Conservation (phyloP, 106 monocot species). For the Dendrobium officinale region DNA sequence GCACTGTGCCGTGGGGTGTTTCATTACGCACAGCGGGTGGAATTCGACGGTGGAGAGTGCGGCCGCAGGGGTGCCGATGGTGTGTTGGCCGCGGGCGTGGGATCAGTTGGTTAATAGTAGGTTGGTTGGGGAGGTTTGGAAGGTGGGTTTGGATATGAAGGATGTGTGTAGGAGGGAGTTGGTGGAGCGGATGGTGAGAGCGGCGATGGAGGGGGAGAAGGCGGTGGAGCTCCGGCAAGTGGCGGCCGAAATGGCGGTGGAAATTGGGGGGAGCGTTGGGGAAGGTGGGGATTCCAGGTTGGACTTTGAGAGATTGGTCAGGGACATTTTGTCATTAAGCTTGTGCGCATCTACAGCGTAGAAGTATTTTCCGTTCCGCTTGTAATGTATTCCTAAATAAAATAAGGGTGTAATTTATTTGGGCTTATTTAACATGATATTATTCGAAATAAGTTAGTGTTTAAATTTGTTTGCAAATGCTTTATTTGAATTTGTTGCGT, state of each 20-base stretch:
- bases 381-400: too few species aligned
- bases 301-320: constrained; percentile 8
- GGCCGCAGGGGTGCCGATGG: constrained; percentile 1
- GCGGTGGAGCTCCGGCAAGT: constrained; percentile 6
- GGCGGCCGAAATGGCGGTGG: background rate
- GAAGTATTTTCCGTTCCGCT: background rate
- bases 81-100: background rate
- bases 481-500: too few species aligned
- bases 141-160: constrained; percentile 36
- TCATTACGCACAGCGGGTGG: background rate
- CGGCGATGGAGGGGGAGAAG: constrained; percentile 20
- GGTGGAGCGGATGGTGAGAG: constrained; percentile 23
- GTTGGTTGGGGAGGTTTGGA: constrained; percentile 30
- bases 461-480: too few species aligned
- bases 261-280: constrained; percentile 6
- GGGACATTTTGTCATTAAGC: background rate
- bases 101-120: constrained; percentile 22
- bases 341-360: background rate
- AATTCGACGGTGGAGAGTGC: constrained; percentile 22
- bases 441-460: too few species aligned
- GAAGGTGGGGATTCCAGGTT: constrained; percentile 13
- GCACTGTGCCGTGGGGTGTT: background rate
- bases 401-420: too few species aligned
- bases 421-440: too few species aligned
- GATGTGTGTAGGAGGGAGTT: constrained; percentile 7